Conservation (phyloP, 805 yeast species). For the Candida gorgasii region DNA sequence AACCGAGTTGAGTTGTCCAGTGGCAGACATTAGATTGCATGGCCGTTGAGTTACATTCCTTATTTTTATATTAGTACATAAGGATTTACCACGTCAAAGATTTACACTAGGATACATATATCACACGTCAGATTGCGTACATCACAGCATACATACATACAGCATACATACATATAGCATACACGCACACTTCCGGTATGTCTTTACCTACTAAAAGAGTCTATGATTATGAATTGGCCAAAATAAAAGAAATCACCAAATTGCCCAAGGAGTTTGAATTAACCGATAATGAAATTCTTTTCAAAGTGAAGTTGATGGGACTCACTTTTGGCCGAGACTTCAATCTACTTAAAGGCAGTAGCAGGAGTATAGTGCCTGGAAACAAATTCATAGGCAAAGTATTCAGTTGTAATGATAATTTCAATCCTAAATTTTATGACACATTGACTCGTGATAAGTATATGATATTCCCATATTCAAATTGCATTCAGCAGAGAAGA, state of each 20-base stretch:
- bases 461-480: slow-evolving; percentile 35
- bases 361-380: slow-evolving; percentile 32
- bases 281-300: slow-evolving; percentile 20
- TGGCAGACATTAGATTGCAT: slow-evolving; percentile 2
- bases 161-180: background rate
- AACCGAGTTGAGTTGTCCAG: slow-evolving; percentile 5
- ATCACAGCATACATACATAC: background rate
- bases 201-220: slow-evolving; percentile 27
- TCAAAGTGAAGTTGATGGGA: slow-evolving; percentile 30
- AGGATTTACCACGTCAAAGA: too few relatives aligned
- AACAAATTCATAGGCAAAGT: slow-evolving; percentile 33
- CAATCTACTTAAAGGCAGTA: slow-evolving; percentile 12
- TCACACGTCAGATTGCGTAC: too few relatives aligned
- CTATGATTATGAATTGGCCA: slow-evolving; percentile 20
- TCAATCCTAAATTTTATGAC: slow-evolving; percentile 5
- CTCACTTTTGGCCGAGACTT: slow-evolving; percentile 30
- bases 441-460: slow-evolving; percentile 17
- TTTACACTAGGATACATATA: too few relatives aligned
- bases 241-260: slow-evolving; percentile 26
- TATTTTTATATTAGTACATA: too few relatives aligned
- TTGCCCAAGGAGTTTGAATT: slow-evolving; percentile 26
- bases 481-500: slow-evolving; percentile 28
- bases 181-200: background rate
- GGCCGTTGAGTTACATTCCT: background rate
- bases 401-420: slow-evolving; percentile 14